Percentiles rank a stretch among this genome's conserved stretches.
Evolutionary conservation across 2,329 filamentous ascomycete genomes (phyloP).

Genomic region (Talaromyces pinophilus): DNA sequence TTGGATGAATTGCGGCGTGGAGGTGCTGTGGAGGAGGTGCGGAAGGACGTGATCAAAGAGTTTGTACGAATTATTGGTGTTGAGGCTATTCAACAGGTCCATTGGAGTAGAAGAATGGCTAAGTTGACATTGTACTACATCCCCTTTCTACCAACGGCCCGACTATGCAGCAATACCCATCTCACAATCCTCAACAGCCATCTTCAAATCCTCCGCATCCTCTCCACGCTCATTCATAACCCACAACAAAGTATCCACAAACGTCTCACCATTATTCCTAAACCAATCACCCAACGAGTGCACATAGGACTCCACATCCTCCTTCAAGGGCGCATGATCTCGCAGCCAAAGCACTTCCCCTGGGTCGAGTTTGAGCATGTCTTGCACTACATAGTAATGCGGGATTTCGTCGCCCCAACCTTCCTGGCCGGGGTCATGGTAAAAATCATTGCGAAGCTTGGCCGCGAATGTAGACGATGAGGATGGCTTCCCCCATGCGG

Average conservation of each 20-base stretch:
- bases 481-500: constrained; percentile 1
- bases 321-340: constrained; percentile 58
- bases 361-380: constrained; percentile 65
- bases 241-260: constrained; percentile 59
- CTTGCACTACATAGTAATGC: constrained; percentile 65
- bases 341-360: constrained; percentile 60
- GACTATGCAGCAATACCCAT: constrained; percentile 19
- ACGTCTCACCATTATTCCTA: constrained; percentile 64
- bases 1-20: background rate
- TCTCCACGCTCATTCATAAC: constrained; percentile 59
- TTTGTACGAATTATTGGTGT: background rate
- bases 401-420: constrained; percentile 66
- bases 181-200: constrained; percentile 22
- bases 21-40: background rate
- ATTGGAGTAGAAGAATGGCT: background rate
- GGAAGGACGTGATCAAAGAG: background rate
- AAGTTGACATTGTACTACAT: background rate
- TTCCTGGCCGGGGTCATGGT: constrained; percentile 57
- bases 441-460: constrained; percentile 51
- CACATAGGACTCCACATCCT: constrained; percentile 59
- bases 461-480: constrained; percentile 38
- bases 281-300: constrained; percentile 60
- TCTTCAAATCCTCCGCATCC: constrained; percentile 33
- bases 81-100: background rate
- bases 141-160: background rate